phyloP scores from a whole-genome alignment of 2,329 filamentous ascomycete genomes.

The Golovinomyces cichoracearum region DNA sequence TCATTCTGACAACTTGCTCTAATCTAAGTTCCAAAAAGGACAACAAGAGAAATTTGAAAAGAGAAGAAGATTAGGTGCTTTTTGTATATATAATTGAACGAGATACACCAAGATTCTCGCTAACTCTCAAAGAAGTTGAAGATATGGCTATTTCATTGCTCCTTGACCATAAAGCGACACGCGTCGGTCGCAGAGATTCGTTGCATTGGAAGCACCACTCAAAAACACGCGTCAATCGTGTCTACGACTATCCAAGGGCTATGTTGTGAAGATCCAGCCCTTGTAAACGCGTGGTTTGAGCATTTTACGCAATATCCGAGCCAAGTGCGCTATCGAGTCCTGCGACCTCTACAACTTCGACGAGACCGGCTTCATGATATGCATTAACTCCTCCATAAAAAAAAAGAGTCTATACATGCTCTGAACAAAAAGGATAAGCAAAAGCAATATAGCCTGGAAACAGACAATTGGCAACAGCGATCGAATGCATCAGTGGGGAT shows the following conservation, averaged over 20 bases:
- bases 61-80: not conserved
- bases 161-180: not conserved
- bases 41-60: not conserved
- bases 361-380: not conserved
- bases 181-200: not conserved
- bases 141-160: not conserved
- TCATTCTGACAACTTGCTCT: too few species aligned
- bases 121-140: not conserved
- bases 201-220: not conserved
- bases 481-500: constrained; percentile 9
- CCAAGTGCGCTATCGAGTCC: not conserved
- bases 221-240: not conserved
- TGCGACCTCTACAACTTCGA: not conserved
- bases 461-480: constrained; percentile 12
- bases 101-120: not conserved
- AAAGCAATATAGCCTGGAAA: constrained; percentile 9
- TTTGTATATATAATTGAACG: not conserved
- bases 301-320: not conserved
- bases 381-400: too few species aligned
- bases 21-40: too few species aligned
- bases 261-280: too few species aligned
- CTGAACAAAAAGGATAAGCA: constrained; percentile 5
- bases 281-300: not conserved
- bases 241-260: not conserved
- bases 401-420: constrained; percentile 2